Evolutionary conservation across 1,284 basidiomycete species (phyloP).

Genomic region (Marasmius oreades): DNA sequence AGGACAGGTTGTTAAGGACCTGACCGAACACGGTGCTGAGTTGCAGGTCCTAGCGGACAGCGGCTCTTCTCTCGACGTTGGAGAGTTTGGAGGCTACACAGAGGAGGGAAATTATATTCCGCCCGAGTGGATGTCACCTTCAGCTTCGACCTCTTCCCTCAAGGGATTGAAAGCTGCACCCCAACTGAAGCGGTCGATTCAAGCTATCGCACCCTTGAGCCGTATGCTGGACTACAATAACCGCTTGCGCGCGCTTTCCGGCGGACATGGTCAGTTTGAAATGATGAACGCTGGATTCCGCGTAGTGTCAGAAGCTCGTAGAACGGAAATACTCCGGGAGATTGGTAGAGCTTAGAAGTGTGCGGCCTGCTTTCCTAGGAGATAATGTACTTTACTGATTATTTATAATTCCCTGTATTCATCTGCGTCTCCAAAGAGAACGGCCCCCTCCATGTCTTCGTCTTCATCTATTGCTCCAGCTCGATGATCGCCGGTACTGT

Average conservation of each 20-base stretch:
- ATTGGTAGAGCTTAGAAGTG: conserved; percentile 60
- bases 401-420: conserved; percentile 55
- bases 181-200: conserved; percentile 53
- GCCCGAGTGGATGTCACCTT: conserved; percentile 69
- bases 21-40: conserved; percentile 74
- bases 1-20: conserved; percentile 72
- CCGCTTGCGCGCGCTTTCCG: conserved; percentile 75
- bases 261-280: conserved; percentile 79
- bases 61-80: conserved; percentile 24
- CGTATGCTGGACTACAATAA: conserved; percentile 79
- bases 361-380: not conserved
- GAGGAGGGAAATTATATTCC: conserved; percentile 71
- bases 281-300: conserved; percentile 76
- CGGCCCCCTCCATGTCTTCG: conserved; percentile 68
- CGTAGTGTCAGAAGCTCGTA: conserved; percentile 54
- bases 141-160: conserved; percentile 32
- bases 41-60: conserved; percentile 59
- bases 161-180: conserved; percentile 28
- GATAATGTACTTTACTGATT: not conserved
- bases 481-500: conserved; percentile 49
- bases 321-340: conserved; percentile 68
- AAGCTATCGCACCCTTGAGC: conserved; percentile 73
- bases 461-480: conserved; percentile 63
- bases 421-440: conserved; percentile 78
- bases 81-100: conserved; percentile 47